Evolutionary conservation across 2,329 filamentous ascomycete genomes (phyloP).

Genomic region (Phialophora expanda): DNA sequence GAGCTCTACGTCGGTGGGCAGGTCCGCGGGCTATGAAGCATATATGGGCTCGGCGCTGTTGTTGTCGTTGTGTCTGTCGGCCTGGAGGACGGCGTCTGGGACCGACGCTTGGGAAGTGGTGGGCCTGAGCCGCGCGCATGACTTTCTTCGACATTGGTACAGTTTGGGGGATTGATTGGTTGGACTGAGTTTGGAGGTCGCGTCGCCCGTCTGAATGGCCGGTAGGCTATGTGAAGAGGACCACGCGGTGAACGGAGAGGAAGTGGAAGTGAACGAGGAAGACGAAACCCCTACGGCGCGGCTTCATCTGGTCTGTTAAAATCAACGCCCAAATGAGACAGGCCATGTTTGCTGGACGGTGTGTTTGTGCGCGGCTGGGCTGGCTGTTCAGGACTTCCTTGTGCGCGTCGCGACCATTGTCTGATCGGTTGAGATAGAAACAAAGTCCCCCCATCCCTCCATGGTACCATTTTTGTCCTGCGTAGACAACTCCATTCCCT

Average conservation of each 20-base stretch:
- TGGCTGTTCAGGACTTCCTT: neutral
- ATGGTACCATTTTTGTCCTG: neutral
- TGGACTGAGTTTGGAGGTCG: neutral
- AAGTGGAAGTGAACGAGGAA: neutral
- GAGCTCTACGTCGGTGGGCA: neutral
- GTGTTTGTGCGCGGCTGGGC: neutral
- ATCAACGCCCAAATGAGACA: neutral
- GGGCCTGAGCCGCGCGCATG: neutral
- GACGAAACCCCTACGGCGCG: neutral
- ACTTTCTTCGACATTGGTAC: neutral
- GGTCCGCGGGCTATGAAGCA: too few species aligned
- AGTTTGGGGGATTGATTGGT: neutral
- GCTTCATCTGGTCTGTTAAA: neutral
- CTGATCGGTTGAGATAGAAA: neutral
- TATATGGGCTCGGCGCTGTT: neutral
- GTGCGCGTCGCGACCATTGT: neutral
- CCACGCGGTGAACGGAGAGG: neutral
- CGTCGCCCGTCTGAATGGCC: neutral
- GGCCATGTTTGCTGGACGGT: neutral
- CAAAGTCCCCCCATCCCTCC: neutral
- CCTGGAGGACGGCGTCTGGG: neutral
- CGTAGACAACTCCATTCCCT: neutral
- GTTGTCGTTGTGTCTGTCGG: neutral
- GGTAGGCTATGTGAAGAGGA: neutral
- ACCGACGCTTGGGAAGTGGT: neutral